A percentile compares a stretch with the other conserved stretches of the same genome.
These are phyloP conservation scores for Aquanectria penicillioides DNA, from an alignment of 2,329 filamentous ascomycete species.

Conservation along the genomic window DNA sequence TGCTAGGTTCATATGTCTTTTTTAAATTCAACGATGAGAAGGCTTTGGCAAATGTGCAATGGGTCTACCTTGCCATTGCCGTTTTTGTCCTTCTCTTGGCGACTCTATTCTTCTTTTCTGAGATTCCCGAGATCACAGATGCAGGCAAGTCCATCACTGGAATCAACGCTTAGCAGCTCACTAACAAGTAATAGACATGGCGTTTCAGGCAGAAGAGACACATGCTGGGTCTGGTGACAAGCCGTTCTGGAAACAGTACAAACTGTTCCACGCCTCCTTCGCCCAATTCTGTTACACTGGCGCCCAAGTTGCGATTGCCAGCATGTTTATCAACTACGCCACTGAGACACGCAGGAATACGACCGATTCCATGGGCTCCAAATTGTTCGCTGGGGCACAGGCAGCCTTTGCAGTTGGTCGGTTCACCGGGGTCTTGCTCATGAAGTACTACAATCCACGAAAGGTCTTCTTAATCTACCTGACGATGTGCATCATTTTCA, in stretches of 20 bases:
- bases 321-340: constrained; percentile 80
- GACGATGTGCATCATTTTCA: constrained; percentile 71
- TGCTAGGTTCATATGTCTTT: constrained; percentile 78
- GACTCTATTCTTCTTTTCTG: constrained; percentile 71
- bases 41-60: constrained; percentile 75
- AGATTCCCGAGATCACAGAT: constrained; percentile 76
- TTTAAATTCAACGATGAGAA: constrained; percentile 69
- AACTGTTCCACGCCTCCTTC: constrained; percentile 78
- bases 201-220: constrained; percentile 64
- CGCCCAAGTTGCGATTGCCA: constrained; percentile 73
- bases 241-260: constrained; percentile 76
- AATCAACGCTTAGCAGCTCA: not conserved
- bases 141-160: constrained; percentile 43
- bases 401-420: constrained; percentile 77
- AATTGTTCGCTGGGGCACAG: constrained; percentile 79
- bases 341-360: constrained; percentile 67
- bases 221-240: constrained; percentile 65
- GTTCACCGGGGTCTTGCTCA: constrained; percentile 73
- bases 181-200: constrained; percentile 64
- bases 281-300: constrained; percentile 85
- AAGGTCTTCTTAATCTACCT: constrained; percentile 75
- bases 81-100: constrained; percentile 76
- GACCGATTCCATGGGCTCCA: constrained; percentile 63
- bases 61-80: constrained; percentile 79
- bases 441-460: constrained; percentile 74